A percentile compares a stretch with the other conserved stretches of the same genome.
Evolutionary conservation across 2,329 filamentous ascomycete species (phyloP).

Genomic region (Aspergillus sp.): DNA sequence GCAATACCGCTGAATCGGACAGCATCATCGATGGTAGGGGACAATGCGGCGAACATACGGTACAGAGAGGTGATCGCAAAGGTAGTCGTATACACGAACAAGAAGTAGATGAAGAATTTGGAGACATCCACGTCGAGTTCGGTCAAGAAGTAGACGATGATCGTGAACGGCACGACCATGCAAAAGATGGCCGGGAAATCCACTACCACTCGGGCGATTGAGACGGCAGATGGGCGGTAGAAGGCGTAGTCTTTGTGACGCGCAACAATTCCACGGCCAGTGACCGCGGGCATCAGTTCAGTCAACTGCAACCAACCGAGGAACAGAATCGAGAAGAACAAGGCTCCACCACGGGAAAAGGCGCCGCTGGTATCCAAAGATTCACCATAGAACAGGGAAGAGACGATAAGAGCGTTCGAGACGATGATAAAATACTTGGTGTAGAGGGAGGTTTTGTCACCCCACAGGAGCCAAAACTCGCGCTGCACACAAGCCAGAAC

Average conservation of each 20-base stretch:
- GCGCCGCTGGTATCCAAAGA: constrained; percentile 59
- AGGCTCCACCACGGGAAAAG: constrained; percentile 61
- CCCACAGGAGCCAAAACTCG: constrained; percentile 76
- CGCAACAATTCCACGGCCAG: constrained; percentile 67
- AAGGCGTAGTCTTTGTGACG: constrained; percentile 68
- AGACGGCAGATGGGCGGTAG: constrained; percentile 67
- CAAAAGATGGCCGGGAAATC: constrained; percentile 62
- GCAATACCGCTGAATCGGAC: constrained; percentile 62
- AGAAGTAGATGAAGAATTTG: constrained; percentile 66
- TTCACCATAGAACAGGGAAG: constrained; percentile 74
- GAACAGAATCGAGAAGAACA: constrained; percentile 68
- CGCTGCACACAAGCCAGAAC: constrained; percentile 61
- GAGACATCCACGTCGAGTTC: constrained; percentile 57
- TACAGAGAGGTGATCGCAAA: constrained; percentile 64
- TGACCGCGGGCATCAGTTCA: constrained; percentile 75
- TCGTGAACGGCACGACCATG: constrained; percentile 59
- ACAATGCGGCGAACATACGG: constrained; percentile 64
- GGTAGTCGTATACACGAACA: constrained; percentile 64
- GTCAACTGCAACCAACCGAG: constrained; percentile 71
- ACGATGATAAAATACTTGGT: constrained; percentile 80
- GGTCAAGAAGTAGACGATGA: constrained; percentile 67
- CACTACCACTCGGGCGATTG: constrained; percentile 60
- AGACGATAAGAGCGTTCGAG: constrained; percentile 71
- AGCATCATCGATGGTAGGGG: constrained; percentile 64
- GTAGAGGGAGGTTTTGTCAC: constrained; percentile 71